Conservation (phyloP, 2,329 filamentous ascomycete genomes). For the Botryotinia narcissicola region DNA sequence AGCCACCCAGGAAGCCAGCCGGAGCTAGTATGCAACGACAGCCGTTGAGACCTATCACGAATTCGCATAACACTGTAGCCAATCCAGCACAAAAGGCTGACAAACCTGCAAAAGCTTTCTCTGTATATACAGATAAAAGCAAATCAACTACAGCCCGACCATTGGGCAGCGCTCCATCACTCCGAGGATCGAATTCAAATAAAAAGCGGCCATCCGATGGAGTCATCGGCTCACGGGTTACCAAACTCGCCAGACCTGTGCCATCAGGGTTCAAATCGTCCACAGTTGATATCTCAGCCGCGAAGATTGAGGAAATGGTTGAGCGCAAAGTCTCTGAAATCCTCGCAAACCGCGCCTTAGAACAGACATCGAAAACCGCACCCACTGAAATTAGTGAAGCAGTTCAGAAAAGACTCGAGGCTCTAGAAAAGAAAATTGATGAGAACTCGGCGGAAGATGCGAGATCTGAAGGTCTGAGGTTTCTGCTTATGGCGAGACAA, state of each 20-base stretch:
- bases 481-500: slow-evolving; percentile 86
- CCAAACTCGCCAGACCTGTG: slow-evolving; percentile 47
- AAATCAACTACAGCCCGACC: slow-evolving; percentile 45
- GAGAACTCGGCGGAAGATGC: slow-evolving; percentile 63
- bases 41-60: slow-evolving; percentile 73
- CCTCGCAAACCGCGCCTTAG: slow-evolving; percentile 68
- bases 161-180: slow-evolving; percentile 29
- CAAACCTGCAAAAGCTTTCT: slow-evolving; percentile 80
- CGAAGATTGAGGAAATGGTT: slow-evolving; percentile 85
- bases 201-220: slow-evolving; percentile 39
- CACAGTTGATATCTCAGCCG: slow-evolving; percentile 55
- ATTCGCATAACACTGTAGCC: slow-evolving; percentile 70
- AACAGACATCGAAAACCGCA: slow-evolving; percentile 49
- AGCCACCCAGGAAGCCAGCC: slow-evolving; percentile 58
- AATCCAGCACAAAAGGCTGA: slow-evolving; percentile 56
- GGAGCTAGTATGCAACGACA: slow-evolving; percentile 58
- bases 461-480: slow-evolving; percentile 78
- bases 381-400: slow-evolving; percentile 65
- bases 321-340: slow-evolving; percentile 90
- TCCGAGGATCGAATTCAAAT: slow-evolving; percentile 39
- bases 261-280: slow-evolving; percentile 33
- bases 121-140: slow-evolving; percentile 76
- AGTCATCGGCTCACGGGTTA: slow-evolving; percentile 42
- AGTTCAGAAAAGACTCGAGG: slow-evolving; percentile 76
- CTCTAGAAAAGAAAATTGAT: slow-evolving; percentile 82